Evolutionary conservation across 495 filamentous ascomycete species (phyloP), one percentile per base, ranked within the genome.

Genomic region (Gamarada debralockiae): DNA sequence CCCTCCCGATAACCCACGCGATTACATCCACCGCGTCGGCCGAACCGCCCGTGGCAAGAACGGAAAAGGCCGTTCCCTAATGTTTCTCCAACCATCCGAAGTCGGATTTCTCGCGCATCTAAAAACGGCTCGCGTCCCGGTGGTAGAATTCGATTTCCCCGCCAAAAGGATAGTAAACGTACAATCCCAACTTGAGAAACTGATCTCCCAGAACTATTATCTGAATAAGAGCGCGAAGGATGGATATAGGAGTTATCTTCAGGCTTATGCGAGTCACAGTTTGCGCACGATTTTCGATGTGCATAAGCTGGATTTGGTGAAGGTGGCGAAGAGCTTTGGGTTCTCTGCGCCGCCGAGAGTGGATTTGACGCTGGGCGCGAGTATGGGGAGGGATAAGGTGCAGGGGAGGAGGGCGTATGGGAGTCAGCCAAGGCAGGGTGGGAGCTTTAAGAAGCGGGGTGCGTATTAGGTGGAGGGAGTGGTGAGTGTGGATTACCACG

Each of bases 11-110:
- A 89, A 95, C 62, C 87, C 91, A 1, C 73, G 86, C 40, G 89
- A 95, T 67, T 97, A 98, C 68, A 96, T 98, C 61, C 93, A 98
- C 72, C 89, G 93, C 33, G 93, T 97, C 33, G 93, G 93, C 53
- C 89, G 93, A 55, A 98, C 93, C 9, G 93, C 95, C 1, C 81
- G 93, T 67, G 92, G 92, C 50, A 76, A 84, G 43, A 85, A 86
- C 62, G 83, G 83, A 54, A 53, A 52, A 18, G 59, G 53, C 3
- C 58, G 61, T 9, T 64, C 61, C 24, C 46, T 64, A 3, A 54
- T 64, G 70, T 97, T 98, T 75, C 70, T 98, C 48, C 90, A 95
- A 67, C 95, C 93, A 1, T 84, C 81, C 27, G 93, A 98, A 68
- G 79, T 96, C 17, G 92, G 90, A 15, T 97, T 98, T 76, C 70